These are phyloP conservation scores for Marsdenia floribunda DNA, from an alignment of 257 asterid species.

Conservation along the genomic window DNA sequence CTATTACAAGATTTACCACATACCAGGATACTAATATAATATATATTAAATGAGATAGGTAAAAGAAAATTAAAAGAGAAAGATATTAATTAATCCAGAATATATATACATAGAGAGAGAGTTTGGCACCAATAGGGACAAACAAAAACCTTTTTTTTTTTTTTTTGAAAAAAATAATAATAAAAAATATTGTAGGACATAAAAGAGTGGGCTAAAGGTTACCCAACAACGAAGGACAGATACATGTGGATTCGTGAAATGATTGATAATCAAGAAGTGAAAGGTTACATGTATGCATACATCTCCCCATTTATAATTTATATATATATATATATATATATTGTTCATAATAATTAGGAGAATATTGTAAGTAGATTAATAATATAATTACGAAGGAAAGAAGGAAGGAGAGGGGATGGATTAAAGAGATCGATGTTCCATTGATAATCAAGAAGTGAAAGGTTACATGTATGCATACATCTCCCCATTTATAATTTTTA, in stretches of 20 bases:
- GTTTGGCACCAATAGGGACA: too few species aligned
- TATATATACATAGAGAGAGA: too few species aligned
- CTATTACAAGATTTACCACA: too few species aligned
- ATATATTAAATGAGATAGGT: too few species aligned
- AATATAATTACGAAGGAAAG: neutral
- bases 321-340: neutral
- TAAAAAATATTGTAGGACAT: neutral
- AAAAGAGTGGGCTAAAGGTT: neutral
- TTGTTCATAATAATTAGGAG: neutral
- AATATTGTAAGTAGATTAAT: neutral
- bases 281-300: neutral
- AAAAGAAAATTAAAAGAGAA: too few species aligned
- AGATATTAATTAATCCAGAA: too few species aligned
- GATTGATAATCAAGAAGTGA: neutral
- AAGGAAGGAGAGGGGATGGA: neutral
- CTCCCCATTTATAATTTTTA: neutral
- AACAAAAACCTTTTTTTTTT: too few species aligned
- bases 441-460: constrained; percentile 1
- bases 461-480: neutral
- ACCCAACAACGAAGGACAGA: neutral
- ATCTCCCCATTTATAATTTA: neutral
- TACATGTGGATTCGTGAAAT: neutral
- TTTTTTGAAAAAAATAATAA: too few species aligned
- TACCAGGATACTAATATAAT: too few species aligned
- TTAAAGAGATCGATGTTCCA: neutral